These are phyloP conservation scores for Acanthochlamys bracteata DNA, from an alignment of 106 monocot genomes.

Conservation along the genomic window DNA sequence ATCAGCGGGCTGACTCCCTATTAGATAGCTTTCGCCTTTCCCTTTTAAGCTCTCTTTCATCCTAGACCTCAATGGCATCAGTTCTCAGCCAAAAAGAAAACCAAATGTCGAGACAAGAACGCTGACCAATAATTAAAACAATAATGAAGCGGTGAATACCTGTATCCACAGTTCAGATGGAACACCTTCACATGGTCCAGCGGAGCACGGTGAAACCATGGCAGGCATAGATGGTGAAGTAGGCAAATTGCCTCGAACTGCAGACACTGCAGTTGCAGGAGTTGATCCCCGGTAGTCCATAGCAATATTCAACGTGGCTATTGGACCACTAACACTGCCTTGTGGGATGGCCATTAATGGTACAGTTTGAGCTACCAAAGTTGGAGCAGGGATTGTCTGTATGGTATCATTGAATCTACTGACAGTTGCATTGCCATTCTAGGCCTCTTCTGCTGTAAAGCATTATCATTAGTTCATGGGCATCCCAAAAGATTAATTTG, in stretches of 20 bases:
- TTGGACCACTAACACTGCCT: constrained; percentile 26
- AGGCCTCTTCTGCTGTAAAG: constrained; percentile 14
- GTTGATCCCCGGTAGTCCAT: constrained; percentile 38
- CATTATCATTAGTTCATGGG: neutral
- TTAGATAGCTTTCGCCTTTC: constrained; percentile 55
- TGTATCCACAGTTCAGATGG: constrained; percentile 26
- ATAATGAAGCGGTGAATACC: constrained; percentile 2
- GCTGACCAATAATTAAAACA: neutral
- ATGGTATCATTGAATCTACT: constrained; percentile 1
- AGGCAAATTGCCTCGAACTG: constrained; percentile 22
- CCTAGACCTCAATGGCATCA: constrained; percentile 13
- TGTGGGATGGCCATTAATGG: constrained; percentile 21
- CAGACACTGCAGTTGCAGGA: constrained; percentile 10
- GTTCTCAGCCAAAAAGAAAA: neutral
- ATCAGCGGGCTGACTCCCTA: constrained; percentile 57
- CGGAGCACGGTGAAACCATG: neutral
- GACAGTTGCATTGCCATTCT: constrained; percentile 4
- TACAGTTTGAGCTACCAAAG: constrained; percentile 10
- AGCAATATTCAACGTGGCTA: constrained; percentile 34
- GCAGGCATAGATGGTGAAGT: constrained; percentile 9
- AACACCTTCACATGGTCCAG: constrained; percentile 10
- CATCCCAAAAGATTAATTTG: neutral
- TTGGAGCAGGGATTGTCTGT: neutral
- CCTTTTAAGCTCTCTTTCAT: constrained; percentile 52
- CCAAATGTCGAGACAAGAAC: neutral